These are phyloP conservation scores for Trichosporon ovoides DNA, from an alignment of 1,284 basidiomycete species.

Conservation along the genomic window DNA sequence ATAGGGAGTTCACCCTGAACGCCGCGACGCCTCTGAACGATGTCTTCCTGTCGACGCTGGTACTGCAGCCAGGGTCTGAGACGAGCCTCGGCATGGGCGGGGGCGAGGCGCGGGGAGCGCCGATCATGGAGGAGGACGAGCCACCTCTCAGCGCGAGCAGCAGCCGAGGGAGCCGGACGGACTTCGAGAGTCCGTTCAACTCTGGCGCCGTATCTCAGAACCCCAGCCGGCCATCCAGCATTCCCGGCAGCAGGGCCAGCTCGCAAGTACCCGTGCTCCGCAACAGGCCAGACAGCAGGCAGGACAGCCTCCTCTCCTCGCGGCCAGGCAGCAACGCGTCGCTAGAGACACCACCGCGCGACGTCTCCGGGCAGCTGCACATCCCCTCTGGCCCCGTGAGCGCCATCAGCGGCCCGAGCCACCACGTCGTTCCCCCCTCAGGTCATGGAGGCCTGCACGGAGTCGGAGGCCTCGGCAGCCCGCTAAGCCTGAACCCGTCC, in stretches of 20 bases:
- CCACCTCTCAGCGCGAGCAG: neutral
- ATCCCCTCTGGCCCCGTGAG: neutral
- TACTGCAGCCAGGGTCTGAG: neutral
- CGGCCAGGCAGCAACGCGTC: neutral
- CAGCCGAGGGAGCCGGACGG: neutral
- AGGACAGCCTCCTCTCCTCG: no score
- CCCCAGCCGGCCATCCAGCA: neutral
- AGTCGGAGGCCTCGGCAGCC: neutral
- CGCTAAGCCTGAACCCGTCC: neutral
- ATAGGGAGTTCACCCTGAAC: neutral
- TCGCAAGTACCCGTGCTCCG: neutral
- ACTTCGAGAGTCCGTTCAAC: constrained; percentile 1
- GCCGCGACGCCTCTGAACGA: constrained; percentile 51
- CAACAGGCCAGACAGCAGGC: neutral
- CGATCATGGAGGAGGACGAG: constrained; percentile 2
- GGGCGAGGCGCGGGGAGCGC: neutral
- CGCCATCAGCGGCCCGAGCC: neutral
- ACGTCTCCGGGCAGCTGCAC: neutral
- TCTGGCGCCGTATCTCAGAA: neutral
- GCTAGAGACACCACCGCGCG: neutral
- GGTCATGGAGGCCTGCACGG: neutral
- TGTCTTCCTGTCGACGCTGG: constrained; percentile 49
- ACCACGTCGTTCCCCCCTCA: neutral
- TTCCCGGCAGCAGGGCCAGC: neutral
- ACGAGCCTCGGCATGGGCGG: neutral